Evolutionary conservation across 495 filamentous ascomycete genomes (phyloP), one percentile per base, ranked within the genome.

Genomic region (Neurospora sp.): DNA sequence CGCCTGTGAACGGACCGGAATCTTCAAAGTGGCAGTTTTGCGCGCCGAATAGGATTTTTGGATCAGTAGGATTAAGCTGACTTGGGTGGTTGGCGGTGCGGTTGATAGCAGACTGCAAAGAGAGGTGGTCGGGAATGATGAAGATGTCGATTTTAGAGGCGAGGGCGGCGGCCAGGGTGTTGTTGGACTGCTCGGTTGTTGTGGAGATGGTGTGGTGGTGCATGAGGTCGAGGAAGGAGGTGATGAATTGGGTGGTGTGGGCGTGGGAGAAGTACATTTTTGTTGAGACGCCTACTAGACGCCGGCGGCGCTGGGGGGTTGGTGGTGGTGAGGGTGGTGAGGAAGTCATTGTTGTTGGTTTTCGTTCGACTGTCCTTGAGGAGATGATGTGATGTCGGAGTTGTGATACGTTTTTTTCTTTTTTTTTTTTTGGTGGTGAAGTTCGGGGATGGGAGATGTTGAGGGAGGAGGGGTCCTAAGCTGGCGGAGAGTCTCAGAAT

Each of bases 241-340:
- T 78, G 73, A 91, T 82, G 83, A 93, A 96, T 66, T 82, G 76
- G 71, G 84, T 82, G 17, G 93, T 94, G 71, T 83, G 83, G 24
- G 87, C 81, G 28, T 90, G 86, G 82, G 88, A 87, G 81, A 94
- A 94, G 86, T 95, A 95, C 89, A 94, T 92, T 79, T 96, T 95
- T 31, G 92, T 87, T 71, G 89, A 92, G 79, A 94, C 90, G 78
- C 92, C 91, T 70, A 96, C 86, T 71, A 94, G 85, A 73, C 88
- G 91, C 74, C 88, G 84, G n/a, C 87, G 88, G 0, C 2, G 21
- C 83, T 17, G 82, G 73, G 66, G 86, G 83, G 59, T 85, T 81
- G n/a, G 83, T 69, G 17, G 74, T 66, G 37, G 77, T 62, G 81
- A 73, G 74, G 43, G 83, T 69, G 13, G 74, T 66, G 37, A 78